Base-by-base conservation (phyloP, 805 yeast genomes). In the Kluyveromyces aestuarii region DNA sequence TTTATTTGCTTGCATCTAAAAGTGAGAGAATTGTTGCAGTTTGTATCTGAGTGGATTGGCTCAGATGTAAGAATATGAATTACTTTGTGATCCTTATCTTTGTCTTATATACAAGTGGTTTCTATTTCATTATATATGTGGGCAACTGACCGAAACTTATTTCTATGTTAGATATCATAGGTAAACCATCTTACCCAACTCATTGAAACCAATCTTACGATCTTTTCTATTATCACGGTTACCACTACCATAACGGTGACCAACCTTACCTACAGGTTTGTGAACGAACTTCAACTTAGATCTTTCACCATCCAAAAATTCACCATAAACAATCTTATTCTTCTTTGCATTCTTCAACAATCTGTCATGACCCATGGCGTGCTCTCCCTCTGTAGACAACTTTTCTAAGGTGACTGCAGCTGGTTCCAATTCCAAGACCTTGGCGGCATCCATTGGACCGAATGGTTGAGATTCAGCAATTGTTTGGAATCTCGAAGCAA, bases 361-460 rank as follows among this genome's bases (percentile, higher is more conserved):
- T 45, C 55, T 50, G 17, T 54, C 47, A 39, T 61, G 57, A 14
- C 64, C 66, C 9, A 68, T 66, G 6, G 76, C 71, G 44, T 75
- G 79, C 49, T 76, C 81, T 44, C 80, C 80, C 41, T 76, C 71
- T 56, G 79, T 60, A 11, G 87, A 74, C 53, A 90, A 74, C 64
- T 79, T 80, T 57, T 81, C 79, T 57, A 90, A 74, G 2, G 93
- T 85, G 37, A 74, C 80, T 44, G 80, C 77, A 27, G 98, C 97
- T n/a, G 96, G 95, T 64, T 87, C 90, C 54, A 91, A 74, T 40
- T 77, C 89, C 54, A 87, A 79, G 38, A 84, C 77, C 49, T 80
- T 72, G 45, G 99, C 96, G 13, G 99, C 97, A 62, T 93, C 98
- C 6, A 89, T 76, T 6, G 97, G 96, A 7, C 96, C 96, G 64